Evolutionary conservation across 2,329 filamentous ascomycete genomes (phyloP).

Genomic region (Penicillium sp.): DNA sequence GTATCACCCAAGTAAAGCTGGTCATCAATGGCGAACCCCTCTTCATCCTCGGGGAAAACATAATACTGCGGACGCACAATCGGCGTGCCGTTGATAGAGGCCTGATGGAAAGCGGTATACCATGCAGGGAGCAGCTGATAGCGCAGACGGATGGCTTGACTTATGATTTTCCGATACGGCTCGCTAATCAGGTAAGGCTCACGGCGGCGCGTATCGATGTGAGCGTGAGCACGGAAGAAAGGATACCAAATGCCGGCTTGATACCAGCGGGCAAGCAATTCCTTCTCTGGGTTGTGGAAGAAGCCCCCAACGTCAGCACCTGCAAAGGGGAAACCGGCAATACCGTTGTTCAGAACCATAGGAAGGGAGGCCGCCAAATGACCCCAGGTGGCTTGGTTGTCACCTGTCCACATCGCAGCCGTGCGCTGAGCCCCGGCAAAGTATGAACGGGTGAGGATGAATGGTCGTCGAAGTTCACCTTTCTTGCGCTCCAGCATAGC

Average conservation of each 20-base stretch:
- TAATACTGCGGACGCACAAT: conserved; percentile 92
- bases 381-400: conserved; percentile 90
- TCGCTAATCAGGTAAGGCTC: conserved; percentile 86
- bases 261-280: conserved; percentile 90
- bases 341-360: conserved; percentile 89
- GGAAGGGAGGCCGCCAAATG: conserved; percentile 85
- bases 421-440: conserved; percentile 84
- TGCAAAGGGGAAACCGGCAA: conserved; percentile 87
- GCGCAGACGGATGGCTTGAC: conserved; percentile 76
- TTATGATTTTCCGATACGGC: conserved; percentile 79
- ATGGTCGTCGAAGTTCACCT: conserved; percentile 77
- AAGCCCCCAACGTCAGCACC: conserved; percentile 96
- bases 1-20: conserved; percentile 88
- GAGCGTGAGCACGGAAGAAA: conserved; percentile 94
- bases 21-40: conserved; percentile 82
- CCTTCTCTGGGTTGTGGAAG: conserved; percentile 92
- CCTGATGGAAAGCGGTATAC: conserved; percentile 96
- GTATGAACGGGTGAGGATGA: conserved; percentile 88
- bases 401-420: conserved; percentile 97
- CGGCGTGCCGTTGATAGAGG: conserved; percentile 73
- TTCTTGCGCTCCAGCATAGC: conserved; percentile 79
- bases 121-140: conserved; percentile 87
- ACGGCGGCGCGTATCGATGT: conserved; percentile 89
- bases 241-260: conserved; percentile 95
- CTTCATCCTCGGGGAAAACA: conserved; percentile 78